Evolutionary conservation across 208 protist genomes (phyloP).

Genomic region (Trypanosoma mega): DNA sequence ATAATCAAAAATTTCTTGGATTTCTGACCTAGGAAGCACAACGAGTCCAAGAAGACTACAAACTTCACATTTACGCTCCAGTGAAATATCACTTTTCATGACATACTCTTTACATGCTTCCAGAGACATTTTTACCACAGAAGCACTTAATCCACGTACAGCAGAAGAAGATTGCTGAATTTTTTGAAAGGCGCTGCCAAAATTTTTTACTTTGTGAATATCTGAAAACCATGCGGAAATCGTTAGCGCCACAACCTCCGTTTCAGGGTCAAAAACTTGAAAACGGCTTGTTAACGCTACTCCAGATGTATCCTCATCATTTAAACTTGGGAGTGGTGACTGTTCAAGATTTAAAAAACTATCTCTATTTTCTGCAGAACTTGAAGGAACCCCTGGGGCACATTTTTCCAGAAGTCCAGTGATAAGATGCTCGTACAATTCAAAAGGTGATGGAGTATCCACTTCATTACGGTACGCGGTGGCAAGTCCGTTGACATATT

Average conservation of each 20-base stretch:
- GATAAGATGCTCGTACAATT: slow-evolving; percentile 67
- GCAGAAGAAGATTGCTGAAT: slow-evolving; percentile 22
- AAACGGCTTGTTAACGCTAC: not conserved
- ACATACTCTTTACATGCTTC: slow-evolving; percentile 25
- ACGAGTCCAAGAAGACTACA: slow-evolving; percentile 60
- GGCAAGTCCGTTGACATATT: slow-evolving; percentile 69
- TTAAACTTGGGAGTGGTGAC: not conserved
- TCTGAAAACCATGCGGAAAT: slow-evolving; percentile 31
- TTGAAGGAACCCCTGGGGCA: slow-evolving; percentile 3
- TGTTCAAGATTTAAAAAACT: not conserved
- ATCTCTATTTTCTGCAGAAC: slow-evolving; percentile 9
- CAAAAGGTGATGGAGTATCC: slow-evolving; percentile 56
- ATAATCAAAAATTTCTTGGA: slow-evolving; percentile 66
- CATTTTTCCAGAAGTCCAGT: slow-evolving; percentile 21
- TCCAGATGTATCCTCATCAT: not conserved
- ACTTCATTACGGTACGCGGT: slow-evolving; percentile 8
- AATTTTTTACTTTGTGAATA: slow-evolving; percentile 23
- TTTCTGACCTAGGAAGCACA: slow-evolving; percentile 45
- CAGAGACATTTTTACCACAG: slow-evolving; percentile 33
- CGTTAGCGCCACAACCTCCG: slow-evolving; percentile 19
- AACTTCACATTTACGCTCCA: slow-evolving; percentile 33
- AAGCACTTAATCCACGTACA: slow-evolving; percentile 23
- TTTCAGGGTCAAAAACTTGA: slow-evolving; percentile 20
- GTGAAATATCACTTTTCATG: slow-evolving; percentile 22
- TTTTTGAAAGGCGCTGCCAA: slow-evolving; percentile 12